These are phyloP conservation scores for Solanum chiquidenum DNA, from an alignment of 257 asterid genomes.

Conservation along the genomic window DNA sequence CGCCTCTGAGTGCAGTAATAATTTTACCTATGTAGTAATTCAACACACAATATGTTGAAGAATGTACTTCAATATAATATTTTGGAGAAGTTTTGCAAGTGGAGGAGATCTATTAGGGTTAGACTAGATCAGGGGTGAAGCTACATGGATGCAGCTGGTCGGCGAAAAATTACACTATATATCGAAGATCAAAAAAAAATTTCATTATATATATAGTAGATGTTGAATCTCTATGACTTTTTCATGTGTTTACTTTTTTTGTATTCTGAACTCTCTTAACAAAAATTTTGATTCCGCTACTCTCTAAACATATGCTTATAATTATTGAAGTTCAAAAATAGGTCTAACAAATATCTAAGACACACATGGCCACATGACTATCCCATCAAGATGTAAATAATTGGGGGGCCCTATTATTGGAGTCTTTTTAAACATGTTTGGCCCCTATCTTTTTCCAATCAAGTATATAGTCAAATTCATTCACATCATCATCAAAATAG, in stretches of 20 bases:
- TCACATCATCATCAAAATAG: background rate
- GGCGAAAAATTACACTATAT: background rate
- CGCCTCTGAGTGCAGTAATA: background rate
- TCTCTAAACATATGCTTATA: background rate
- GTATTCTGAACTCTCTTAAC: background rate
- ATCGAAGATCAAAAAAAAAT: accelerated
- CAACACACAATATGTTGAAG: background rate
- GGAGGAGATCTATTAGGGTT: background rate
- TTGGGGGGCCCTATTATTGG: background rate
- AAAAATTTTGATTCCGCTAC: background rate
- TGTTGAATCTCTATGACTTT: accelerated
- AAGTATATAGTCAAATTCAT: background rate
- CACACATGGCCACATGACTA: background rate
- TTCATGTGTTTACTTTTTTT: background rate
- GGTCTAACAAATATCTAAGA: background rate
- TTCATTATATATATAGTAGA: background rate
- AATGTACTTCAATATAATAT: background rate
- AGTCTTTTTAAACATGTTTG: background rate
- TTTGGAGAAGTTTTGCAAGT: background rate
- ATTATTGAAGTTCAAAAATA: background rate
- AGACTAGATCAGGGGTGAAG: background rate
- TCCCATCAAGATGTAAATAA: background rate
- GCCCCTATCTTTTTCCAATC: background rate
- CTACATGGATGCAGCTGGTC: background rate
- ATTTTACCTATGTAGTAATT: background rate